Base-by-base conservation (phyloP, 1,284 basidiomycete genomes). In the Xerocomus minutiporus region DNA sequence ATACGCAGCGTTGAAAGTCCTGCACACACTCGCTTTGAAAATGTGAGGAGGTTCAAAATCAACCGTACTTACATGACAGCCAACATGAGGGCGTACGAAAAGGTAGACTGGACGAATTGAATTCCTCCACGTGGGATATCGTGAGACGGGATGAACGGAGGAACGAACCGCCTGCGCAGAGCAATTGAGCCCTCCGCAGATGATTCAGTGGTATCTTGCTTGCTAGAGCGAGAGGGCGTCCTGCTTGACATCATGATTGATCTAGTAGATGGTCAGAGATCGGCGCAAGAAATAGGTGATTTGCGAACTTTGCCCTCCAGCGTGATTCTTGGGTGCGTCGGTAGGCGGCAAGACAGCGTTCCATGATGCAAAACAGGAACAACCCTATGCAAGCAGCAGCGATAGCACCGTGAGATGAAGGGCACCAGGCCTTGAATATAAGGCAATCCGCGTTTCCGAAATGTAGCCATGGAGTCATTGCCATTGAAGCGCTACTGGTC, bases 321-420 rank as follows among this genome's bases (percentile, higher is more conserved):
- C 75, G 72, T 1, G 63, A 67, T 56, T 84, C 78, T 52, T 81
- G 71, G 9, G 74, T 66, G 20, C 75, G 69, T 25, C 85, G 75
- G 52, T 78, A 71, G 0, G 82, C 83, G 12, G 78, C 69, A 38
- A 92, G 64, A 70, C 80, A 84, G 53, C 90, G 75, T 52, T 92
- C 88, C 35, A 88, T 68, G 5, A 91, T 64, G 8, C 81, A 81
- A 29, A 93, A 71, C 23, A 83, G 42, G 60, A 86, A 75, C 20
- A 93, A 73, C 0, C 78, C 84, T 53, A 93, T 75, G 64, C 83
- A 87, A 41, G 88, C 87, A 3, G 87, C 91, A 15, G 79, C 81
- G 28, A 90, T 78, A 1, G 85, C 83, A 26, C 86, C 88, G 11
- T 73, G 60, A 1, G 84, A 83, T 0, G 73, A 74, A 0, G 91